A percentile compares a stretch with the other conserved stretches of the same genome.
Evolutionary conservation across 2,329 filamentous ascomycete genomes (phyloP).

Genomic region (Cytospora schulzeri): DNA sequence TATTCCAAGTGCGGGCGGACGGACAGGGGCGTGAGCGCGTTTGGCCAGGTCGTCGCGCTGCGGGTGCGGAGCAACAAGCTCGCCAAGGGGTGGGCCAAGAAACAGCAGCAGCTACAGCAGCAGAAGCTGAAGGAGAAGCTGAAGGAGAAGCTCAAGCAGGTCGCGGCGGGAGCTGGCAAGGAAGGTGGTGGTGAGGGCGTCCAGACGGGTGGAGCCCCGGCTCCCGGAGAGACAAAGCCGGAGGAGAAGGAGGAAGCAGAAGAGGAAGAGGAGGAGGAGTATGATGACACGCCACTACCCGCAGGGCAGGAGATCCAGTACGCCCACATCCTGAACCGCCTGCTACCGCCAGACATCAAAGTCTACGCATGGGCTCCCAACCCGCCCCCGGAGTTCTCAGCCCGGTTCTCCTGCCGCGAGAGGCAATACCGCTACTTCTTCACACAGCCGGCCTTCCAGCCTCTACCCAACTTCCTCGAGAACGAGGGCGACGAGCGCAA

Average conservation of each 20-base stretch:
- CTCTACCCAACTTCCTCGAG: conserved; percentile 59
- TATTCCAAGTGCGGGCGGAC: conserved; percentile 96
- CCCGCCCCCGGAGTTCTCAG: conserved; percentile 79
- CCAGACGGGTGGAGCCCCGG: conserved; percentile 2
- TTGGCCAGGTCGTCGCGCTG: conserved; percentile 90
- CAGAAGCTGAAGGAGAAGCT: too few relatives aligned
- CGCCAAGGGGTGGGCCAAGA: conserved; percentile 39
- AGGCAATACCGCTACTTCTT: conserved; percentile 97
- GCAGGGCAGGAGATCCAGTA: conserved; percentile 84
- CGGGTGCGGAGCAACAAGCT: conserved; percentile 79
- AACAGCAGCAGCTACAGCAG: conserved; percentile 27
- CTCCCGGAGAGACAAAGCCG: conserved; percentile 4
- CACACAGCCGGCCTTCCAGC: conserved; percentile 85
- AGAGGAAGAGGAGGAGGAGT: conserved; percentile 35
- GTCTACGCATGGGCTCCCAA: conserved; percentile 90
- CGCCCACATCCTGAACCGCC: conserved; percentile 77
- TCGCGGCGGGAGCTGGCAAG: conserved; percentile 24
- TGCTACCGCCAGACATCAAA: conserved; percentile 87
- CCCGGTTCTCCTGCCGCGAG: conserved; percentile 89
- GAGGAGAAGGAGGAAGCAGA: conserved; percentile 30
- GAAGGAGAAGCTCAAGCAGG: too few relatives aligned
- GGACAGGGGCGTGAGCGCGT: conserved; percentile 90
- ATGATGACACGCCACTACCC: conserved; percentile 59
- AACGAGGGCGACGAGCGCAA: conserved; percentile 22
- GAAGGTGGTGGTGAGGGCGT: conserved; percentile 12